phyloP scores from a whole-genome alignment of 2,329 filamentous ascomycete species.

The Diaporthe caulivora region DNA sequence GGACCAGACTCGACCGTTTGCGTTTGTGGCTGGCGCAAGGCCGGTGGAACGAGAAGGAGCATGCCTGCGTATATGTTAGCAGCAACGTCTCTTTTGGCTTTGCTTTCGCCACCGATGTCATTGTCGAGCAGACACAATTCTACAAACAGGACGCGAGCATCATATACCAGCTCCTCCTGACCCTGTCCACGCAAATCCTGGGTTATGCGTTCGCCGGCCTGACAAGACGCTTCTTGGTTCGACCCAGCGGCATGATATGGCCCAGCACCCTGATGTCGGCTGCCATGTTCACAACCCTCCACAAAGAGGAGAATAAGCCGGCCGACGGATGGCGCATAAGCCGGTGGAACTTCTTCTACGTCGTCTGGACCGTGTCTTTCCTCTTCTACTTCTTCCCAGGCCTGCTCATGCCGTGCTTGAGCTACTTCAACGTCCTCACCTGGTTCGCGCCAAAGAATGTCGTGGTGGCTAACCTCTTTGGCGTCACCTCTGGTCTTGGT shows the following conservation, averaged over 20 bases:
- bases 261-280: slow-evolving; percentile 89
- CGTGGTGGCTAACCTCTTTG: slow-evolving; percentile 88
- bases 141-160: slow-evolving; percentile 86
- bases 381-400: slow-evolving; percentile 89
- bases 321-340: slow-evolving; percentile 87
- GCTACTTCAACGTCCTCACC: slow-evolving; percentile 89
- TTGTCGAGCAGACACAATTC: slow-evolving; percentile 90
- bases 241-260: slow-evolving; percentile 92
- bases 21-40: slow-evolving; percentile 85
- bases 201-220: slow-evolving; percentile 90
- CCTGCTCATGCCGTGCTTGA: slow-evolving; percentile 84
- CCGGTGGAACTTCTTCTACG: slow-evolving; percentile 85
- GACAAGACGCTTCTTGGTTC: slow-evolving; percentile 83
- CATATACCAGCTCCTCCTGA: slow-evolving; percentile 84
- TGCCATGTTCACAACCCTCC: slow-evolving; percentile 88
- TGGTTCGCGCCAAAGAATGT: slow-evolving; percentile 91
- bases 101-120: slow-evolving; percentile 89
- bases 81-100: slow-evolving; percentile 93
- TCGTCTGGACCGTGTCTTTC: slow-evolving; percentile 78
- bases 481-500: slow-evolving; percentile 85
- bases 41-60: slow-evolving; percentile 89
- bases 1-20: slow-evolving; percentile 54
- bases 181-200: slow-evolving; percentile 86
- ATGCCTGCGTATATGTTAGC: slow-evolving; percentile 89
- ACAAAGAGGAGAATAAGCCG: slow-evolving; percentile 85